Percentiles rank a stretch among this genome's conserved stretches.
These are phyloP conservation scores for Melampsora abietis-canadensis DNA, from an alignment of 1,284 basidiomycete genomes.

Conservation along the genomic window DNA sequence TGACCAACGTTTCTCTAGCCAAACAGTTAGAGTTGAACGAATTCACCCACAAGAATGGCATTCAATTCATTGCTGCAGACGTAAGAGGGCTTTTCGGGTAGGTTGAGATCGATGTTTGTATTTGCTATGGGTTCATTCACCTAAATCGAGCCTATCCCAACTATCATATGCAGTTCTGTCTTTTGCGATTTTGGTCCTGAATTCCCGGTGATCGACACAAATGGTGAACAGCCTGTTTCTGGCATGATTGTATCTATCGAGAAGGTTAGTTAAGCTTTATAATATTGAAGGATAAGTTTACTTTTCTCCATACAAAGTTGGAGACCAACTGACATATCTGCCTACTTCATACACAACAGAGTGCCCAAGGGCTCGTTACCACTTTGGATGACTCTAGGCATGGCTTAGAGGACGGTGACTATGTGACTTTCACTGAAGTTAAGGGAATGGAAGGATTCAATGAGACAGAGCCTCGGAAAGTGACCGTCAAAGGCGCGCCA, in stretches of 20 bases:
- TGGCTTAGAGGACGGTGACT: slow-evolving; percentile 96
- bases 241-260: slow-evolving; percentile 94
- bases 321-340: no score
- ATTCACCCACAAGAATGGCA: slow-evolving; percentile 80
- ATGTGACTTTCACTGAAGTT: slow-evolving; percentile 94
- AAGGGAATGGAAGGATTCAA: slow-evolving; percentile 93
- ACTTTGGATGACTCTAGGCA: slow-evolving; percentile 96
- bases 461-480: slow-evolving; percentile 81
- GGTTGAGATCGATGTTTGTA: not conserved
- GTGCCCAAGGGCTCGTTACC: slow-evolving; percentile 83
- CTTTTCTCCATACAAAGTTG: no score
- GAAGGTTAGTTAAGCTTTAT: slow-evolving; percentile 57
- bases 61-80: slow-evolving; percentile 88
- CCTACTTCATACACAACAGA: slow-evolving; percentile 38
- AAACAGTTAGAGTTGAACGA: slow-evolving; percentile 94
- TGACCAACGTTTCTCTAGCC: slow-evolving; percentile 71
- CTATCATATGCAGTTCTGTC: slow-evolving; percentile 57
- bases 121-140: not conserved
- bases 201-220: slow-evolving; percentile 92
- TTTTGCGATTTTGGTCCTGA: slow-evolving; percentile 96
- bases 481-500: slow-evolving; percentile 71
- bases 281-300: no score
- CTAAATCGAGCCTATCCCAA: not conserved
- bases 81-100: slow-evolving; percentile 92
- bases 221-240: slow-evolving; percentile 84